These are phyloP conservation scores for Laguncularia racemosa DNA, from an alignment of 345 rosid species.

Conservation along the genomic window DNA sequence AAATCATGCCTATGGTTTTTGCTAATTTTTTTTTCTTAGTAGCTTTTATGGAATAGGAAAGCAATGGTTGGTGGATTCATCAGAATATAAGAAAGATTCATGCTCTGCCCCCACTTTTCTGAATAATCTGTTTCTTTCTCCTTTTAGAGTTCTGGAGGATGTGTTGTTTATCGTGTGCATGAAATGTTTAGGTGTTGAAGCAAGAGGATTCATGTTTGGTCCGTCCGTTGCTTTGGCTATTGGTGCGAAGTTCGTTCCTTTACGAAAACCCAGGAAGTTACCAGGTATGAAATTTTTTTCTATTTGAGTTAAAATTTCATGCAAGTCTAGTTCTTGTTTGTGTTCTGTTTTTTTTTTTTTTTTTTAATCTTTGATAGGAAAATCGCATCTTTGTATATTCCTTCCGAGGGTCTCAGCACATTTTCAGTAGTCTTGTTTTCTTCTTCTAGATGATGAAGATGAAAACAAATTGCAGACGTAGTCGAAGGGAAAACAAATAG, in stretches of 20 bases:
- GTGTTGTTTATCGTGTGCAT: not conserved
- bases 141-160: not conserved
- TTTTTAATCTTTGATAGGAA: no score
- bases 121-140: not conserved
- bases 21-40: not conserved
- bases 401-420: no score
- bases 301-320: no score
- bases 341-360: no score
- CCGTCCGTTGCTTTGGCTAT: conserved; percentile 85
- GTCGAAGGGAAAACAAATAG: no score
- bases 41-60: not conserved
- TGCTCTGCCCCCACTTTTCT: not conserved
- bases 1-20: not conserved
- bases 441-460: no score
- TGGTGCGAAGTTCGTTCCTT: conserved; percentile 86
- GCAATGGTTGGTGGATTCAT: not conserved
- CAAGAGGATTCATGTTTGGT: conserved; percentile 94
- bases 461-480: no score
- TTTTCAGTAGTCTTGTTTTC: no score
- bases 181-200: conserved; percentile 56
- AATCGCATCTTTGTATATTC: no score
- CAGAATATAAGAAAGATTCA: not conserved
- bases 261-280: conserved; percentile 75
- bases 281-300: conserved; percentile 38
- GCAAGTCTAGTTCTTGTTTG: no score